Evolutionary conservation across 2,329 filamentous ascomycete species (phyloP), one percentile per base, ranked within the genome.

Genomic region (Cercospora brassicicola): DNA sequence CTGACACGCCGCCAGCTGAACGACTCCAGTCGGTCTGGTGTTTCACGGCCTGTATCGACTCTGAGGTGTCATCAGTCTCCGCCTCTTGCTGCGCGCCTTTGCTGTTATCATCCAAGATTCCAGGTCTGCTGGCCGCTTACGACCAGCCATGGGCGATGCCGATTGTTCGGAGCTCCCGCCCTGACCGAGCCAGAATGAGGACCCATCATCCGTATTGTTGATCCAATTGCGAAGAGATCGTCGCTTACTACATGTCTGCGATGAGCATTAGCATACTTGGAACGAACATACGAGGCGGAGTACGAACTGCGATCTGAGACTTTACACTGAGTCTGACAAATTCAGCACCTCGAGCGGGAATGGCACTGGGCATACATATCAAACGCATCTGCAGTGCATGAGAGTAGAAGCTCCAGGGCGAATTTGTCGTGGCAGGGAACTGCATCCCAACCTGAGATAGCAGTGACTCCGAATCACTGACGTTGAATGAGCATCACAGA

Each of bases 331-430:
- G 36, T 48, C 53, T 64, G 51, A 64, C 10, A 18, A n/a, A 30
- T 10, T 15, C 28, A 15, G 15, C n/a, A 9, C 53, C 51, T 59
- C 51, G 53, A n/a, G 26, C 51, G 30, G 62, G 33, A 20, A 64
- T n/a, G 11, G 18, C 15, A 39, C 51, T 23, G 4, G 62, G 62
- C 15, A 10, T 31, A 53, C 62, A 64, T 18, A 51, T 53, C 51
- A 57, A 26, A 30, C 53, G 62, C 62, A 64, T 64, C n/a, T 36
- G 33, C 2, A 64, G 39, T 11, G 28, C 28, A 10, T 18, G 7
- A 20, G 62, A 64, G 48, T 59, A 64, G 33, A 57, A 64, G 15
- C 13, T 64, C 62, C 62, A 57, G n/a, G 62, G 62, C 9, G 62
- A 48, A 3, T 53, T 45, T n/a, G 13, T 45, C 5, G 62, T 30